Evolutionary conservation across 331 rosid species (phyloP).

Genomic region (Quercus phellos): DNA sequence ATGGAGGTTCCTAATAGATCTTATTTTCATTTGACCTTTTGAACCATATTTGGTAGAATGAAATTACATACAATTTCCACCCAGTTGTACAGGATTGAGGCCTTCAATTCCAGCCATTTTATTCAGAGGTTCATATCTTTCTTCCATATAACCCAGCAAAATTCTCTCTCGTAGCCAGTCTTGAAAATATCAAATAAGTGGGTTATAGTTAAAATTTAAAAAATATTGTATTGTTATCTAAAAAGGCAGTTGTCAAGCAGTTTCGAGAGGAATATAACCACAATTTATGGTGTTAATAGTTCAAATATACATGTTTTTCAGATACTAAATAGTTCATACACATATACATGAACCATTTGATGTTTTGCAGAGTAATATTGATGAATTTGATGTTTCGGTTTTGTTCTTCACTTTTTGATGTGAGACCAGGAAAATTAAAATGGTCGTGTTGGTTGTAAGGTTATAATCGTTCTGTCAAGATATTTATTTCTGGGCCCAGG

Average conservation of each 20-base stretch:
- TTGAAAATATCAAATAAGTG: background rate
- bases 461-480: background rate
- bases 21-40: too few relatives aligned
- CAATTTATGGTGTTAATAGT: background rate
- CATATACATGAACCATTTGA: too few relatives aligned
- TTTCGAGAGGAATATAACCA: background rate
- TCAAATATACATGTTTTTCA: too few relatives aligned
- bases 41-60: background rate
- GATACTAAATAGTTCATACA: background rate
- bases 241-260: background rate
- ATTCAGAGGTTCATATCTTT: background rate
- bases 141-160: background rate
- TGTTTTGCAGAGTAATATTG: background rate
- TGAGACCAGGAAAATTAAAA: background rate
- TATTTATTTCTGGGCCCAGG: background rate
- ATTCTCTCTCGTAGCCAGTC: background rate
- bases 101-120: background rate
- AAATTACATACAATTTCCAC: background rate
- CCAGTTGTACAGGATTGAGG: background rate
- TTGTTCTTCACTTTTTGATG: background rate
- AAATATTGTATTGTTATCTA: background rate
- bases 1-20: too few relatives aligned
- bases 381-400: too few relatives aligned
- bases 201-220: background rate
- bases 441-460: background rate